Percentiles rank a stretch among this genome's conserved stretches.
Evolutionary conservation across 1,139 yeast species (phyloP).

Genomic region (Diutina pseudorugosa): DNA sequence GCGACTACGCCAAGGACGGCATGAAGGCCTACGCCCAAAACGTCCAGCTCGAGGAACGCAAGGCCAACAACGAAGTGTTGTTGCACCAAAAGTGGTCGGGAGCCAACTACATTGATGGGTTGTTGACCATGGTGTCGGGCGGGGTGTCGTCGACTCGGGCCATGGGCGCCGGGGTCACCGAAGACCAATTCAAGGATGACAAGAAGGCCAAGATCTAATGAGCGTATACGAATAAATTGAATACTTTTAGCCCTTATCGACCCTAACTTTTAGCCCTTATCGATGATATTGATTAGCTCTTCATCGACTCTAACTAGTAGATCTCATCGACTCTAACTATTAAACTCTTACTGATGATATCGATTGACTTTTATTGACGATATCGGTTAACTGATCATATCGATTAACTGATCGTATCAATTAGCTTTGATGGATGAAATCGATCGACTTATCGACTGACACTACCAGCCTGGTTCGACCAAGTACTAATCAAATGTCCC

Average conservation of each 20-base stretch:
- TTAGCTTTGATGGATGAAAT: no score
- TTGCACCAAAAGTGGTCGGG: constrained; percentile 99
- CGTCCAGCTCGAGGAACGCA: constrained; percentile 84
- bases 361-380: no score
- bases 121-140: constrained; percentile 84
- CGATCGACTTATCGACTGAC: no score
- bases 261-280: no score
- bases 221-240: not conserved
- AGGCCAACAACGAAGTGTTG: constrained; percentile 84
- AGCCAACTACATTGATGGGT: constrained; percentile 90
- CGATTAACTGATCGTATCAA: no score
- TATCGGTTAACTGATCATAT: no score
- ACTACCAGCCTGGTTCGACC: no score
- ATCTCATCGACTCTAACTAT: no score
- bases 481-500: no score
- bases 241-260: not conserved
- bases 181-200: constrained; percentile 67
- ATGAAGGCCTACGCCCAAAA: constrained; percentile 91
- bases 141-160: constrained; percentile 96
- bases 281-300: no score
- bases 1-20: constrained; percentile 68
- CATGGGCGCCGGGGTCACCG: constrained; percentile 98
- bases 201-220: not conserved
- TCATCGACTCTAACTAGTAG: no score
- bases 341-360: no score